phyloP scores from a whole-genome alignment of 208 protist genomes.

The Leishmania major region DNA sequence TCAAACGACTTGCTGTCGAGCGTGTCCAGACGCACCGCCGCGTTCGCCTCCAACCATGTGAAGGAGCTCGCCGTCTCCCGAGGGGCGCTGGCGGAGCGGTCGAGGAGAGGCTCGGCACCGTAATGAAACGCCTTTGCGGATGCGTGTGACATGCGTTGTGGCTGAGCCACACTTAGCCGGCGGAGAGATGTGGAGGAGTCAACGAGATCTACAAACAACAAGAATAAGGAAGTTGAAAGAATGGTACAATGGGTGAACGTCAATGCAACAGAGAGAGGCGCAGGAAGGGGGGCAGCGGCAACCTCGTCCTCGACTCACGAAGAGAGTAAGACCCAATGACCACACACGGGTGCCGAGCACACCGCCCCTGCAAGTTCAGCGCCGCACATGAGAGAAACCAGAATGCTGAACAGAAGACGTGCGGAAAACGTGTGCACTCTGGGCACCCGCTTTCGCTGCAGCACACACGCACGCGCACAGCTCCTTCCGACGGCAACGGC shows the following conservation, averaged over 20 bases:
- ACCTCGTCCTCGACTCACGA: neutral
- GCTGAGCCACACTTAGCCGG: neutral
- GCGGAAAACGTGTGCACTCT: neutral
- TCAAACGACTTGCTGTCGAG: constrained; percentile 39
- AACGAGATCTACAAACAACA: constrained; percentile 8
- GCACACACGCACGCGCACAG: neutral
- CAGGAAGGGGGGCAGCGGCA: neutral
- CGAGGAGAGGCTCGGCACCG: neutral
- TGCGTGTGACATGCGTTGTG: neutral
- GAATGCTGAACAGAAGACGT: neutral
- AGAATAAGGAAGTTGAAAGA: constrained; percentile 14
- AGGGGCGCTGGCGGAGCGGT: neutral
- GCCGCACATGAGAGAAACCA: neutral
- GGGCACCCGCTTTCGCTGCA: neutral
- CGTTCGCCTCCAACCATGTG: constrained; percentile 35
- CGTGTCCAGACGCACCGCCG: constrained; percentile 44
- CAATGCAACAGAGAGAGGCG: neutral
- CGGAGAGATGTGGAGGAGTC: neutral
- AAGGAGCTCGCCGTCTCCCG: neutral
- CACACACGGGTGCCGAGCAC: neutral
- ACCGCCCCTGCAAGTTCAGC: neutral
- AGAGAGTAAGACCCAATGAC: neutral
- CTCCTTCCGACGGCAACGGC: neutral
- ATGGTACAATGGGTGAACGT: neutral
- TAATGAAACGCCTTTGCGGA: neutral